Base-by-base conservation (phyloP, 805 yeast genomes). In the Saturnispora besseyi region DNA sequence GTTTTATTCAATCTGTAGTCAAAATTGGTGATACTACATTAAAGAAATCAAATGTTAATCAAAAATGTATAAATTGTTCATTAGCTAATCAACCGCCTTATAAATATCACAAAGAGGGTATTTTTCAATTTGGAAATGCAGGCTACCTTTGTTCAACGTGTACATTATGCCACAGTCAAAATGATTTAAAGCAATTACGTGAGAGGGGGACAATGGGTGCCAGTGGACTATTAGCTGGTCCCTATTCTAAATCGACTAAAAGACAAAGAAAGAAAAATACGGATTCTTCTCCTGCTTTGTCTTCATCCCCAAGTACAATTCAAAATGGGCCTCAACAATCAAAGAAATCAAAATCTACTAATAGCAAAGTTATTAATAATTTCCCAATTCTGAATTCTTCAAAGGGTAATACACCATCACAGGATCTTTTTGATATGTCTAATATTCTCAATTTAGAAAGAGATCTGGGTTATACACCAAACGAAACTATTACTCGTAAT, bases 41-140 rank as follows among this genome's bases (percentile, higher is more conserved):
- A 13, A 26, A 53, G 31, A 57, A 55, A 41, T 41, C 51, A 28
- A 21, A 51, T 37, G 26, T 13, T 11, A 29, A 28, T 12, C 58
- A 53, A 41, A 57, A 56, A 45, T 66, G 70, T 49, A 55, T 66
- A 38, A 66, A 66, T 49, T 66, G 70, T 53, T 53, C 61, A 2
- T 56, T 62, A 8, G 53, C 52, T 1, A 49, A 61, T 2, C 53
- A 59, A 46, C 66, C 64, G 4, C 68, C 68, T 13, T 66, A 60
- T 54, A 66, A 59, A 49, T 66, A 59, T 43, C 59, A 62, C 51
- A 59, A 56, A 30, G 65, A 61, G 24, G 70, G 70, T 2, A 58
- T 65, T 7, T 66, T 63, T 44, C 66, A 65, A 51, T 59, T 59
- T 45, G 69, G 66, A 10, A 66, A 66, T 53, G 56, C 69, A 2